Base-by-base conservation (phyloP, 2,329 filamentous ascomycete species). In the Botrytis medusae region DNA sequence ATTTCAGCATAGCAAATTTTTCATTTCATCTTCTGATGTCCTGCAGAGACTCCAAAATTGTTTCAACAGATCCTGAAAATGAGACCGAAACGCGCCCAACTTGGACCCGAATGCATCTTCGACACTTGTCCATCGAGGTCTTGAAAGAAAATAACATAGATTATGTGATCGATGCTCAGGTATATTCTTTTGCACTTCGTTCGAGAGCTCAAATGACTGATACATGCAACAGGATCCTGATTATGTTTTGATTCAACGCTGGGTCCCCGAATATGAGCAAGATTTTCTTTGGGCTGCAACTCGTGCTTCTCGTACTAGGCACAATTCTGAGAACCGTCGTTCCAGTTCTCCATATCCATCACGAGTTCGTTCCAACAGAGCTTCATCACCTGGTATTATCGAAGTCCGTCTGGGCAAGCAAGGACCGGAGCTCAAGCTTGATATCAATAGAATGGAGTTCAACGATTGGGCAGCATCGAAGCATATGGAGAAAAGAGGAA, bases 251-350 rank as follows among this genome's bases (percentile, higher is more conserved):
- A 91, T 94, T 82, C 92, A 91, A 82, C 86, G 89, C 72, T 93
- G 89, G 89, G 89, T 94, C 71, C 87, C 89, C 5, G 89, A 93
- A 77, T 87, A 88, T 75, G 88, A 93, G 80, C 92, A 93, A 78
- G 88, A 93, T 74, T 84, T 89, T 73, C 86, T 94, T 64, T 94
- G 92, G 87, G 87, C 88, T 61, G 91, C 94, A 82, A 93, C 92
- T 4, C 86, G 86, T 75, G 83, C 86, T 59, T 81, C 93, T 75
- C 73, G 79, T 48, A 29, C 46, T 3, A 67, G 25, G 22, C 25
- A 25, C 0, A 29, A 40, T 7, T 9, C 25, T 9, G 14, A 8
- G 5, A 34, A 54, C 4, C 25, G 14, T 22, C 22, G 7, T 8
- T 37, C 16, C 9, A 20, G 6, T 25, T 29, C 29, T 10, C 25